These are phyloP conservation scores for Cladorrhinum sp. DNA, from an alignment of 2,329 filamentous ascomycete genomes.

Conservation along the genomic window DNA sequence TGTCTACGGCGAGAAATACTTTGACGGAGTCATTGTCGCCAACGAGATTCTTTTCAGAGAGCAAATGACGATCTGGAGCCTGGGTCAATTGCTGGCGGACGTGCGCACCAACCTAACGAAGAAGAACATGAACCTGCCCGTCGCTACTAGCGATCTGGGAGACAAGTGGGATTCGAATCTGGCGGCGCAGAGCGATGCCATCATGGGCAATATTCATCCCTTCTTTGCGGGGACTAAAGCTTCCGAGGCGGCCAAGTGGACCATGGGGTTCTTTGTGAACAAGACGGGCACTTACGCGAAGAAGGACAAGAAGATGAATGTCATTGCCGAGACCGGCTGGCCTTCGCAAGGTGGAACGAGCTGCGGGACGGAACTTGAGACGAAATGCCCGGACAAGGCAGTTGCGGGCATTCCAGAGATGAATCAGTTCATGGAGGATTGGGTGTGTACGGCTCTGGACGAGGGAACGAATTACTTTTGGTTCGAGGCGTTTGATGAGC, in stretches of 20 bases:
- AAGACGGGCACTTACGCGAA: conserved; percentile 67
- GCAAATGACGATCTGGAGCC: conserved; percentile 63
- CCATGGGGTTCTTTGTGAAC: conserved; percentile 73
- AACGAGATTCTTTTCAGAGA: conserved; percentile 77
- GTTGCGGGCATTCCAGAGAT: conserved; percentile 77
- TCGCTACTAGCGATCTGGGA: conserved; percentile 86
- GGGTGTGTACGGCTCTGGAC: conserved; percentile 74
- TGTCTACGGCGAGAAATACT: conserved; percentile 62
- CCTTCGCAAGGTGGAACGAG: conserved; percentile 76
- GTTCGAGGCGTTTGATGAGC: conserved; percentile 97
- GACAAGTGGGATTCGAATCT: conserved; percentile 77
- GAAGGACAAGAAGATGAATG: conserved; percentile 60
- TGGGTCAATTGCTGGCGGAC: conserved; percentile 62
- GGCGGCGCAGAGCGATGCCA: conserved; percentile 69
- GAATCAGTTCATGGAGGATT: conserved; percentile 82
- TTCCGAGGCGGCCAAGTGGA: conserved; percentile 71
- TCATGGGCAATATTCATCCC: conserved; percentile 97
- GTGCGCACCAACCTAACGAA: conserved; percentile 71
- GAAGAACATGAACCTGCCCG: conserved; percentile 65
- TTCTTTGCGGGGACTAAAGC: conserved; percentile 83
- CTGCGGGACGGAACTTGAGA: conserved; percentile 58
- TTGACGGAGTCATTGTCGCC: conserved; percentile 78
- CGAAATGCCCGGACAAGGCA: conserved; percentile 60
- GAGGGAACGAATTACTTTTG: conserved; percentile 95
- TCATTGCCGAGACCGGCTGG: conserved; percentile 93